Conservation (phyloP, 352 stramenopile species). For the Globisporangium cylindrosporum region DNA sequence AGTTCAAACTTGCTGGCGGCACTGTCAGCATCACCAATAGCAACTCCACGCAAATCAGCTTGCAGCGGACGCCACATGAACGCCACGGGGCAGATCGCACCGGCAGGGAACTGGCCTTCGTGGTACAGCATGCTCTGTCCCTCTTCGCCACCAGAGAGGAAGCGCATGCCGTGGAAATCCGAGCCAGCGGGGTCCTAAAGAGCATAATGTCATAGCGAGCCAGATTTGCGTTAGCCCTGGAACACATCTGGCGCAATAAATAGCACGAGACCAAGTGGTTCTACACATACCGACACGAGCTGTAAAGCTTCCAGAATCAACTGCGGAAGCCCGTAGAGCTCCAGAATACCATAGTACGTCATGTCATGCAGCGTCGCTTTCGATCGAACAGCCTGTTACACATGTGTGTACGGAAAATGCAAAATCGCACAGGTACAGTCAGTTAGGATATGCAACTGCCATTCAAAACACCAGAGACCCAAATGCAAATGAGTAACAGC, state of each 20-base stretch:
- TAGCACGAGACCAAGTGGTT: neutral
- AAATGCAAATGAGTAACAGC: conserved; percentile 4
- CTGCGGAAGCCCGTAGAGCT: conserved; percentile 57
- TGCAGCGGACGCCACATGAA: conserved; percentile 72
- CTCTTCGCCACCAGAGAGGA: conserved; percentile 54
- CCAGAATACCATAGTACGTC: conserved; percentile 66
- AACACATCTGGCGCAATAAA: neutral
- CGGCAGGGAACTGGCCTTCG: conserved; percentile 45
- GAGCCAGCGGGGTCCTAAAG: conserved; percentile 51
- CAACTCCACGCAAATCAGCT: conserved; percentile 19
- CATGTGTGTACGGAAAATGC: neutral
- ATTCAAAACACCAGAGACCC: neutral
- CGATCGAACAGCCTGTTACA: conserved; percentile 35
- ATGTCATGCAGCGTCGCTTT: conserved; percentile 54
- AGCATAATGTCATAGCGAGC: neutral
- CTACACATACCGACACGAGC: conserved; percentile 35
- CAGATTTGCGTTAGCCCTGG: neutral
- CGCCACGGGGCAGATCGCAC: conserved; percentile 63
- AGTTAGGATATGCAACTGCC: neutral
- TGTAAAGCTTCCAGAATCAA: conserved; percentile 59
- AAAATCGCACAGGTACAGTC: neutral
- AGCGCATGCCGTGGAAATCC: conserved; percentile 52
- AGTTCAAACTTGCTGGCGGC: conserved; percentile 26
- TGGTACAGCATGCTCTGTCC: conserved; percentile 55
- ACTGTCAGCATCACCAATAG: neutral